Evolutionary conservation across 345 rosid genomes (phyloP).

Genomic region (Eucalyptus urophylla): DNA sequence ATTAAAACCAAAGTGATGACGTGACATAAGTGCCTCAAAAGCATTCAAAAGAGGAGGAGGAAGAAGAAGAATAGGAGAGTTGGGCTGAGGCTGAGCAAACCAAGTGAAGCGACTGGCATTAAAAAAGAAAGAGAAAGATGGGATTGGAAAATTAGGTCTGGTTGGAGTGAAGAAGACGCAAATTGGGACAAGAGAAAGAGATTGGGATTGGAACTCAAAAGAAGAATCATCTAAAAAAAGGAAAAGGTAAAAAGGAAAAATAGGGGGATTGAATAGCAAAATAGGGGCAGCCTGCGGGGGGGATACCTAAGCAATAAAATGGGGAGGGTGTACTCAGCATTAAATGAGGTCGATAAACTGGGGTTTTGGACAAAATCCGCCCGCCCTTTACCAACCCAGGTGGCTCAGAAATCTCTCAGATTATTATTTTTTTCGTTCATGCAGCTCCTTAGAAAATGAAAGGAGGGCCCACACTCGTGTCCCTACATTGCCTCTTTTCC

Average conservation of each 20-base stretch:
- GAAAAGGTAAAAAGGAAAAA: neutral
- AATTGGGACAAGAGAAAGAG: neutral
- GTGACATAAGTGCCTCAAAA: neutral
- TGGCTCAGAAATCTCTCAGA: neutral
- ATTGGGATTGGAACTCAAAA: neutral
- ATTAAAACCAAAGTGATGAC: neutral
- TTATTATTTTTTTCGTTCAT: neutral
- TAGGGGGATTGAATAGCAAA: neutral
- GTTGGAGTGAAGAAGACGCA: neutral
- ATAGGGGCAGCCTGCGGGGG: neutral
- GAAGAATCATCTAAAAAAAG: neutral
- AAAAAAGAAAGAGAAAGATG: neutral
- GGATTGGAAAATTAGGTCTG: neutral
- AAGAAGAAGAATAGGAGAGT: neutral
- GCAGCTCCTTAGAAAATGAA: neutral
- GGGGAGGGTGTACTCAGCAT: neutral
- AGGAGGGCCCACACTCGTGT: neutral
- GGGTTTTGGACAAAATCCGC: neutral
- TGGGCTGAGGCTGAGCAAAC: neutral
- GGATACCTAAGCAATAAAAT: neutral
- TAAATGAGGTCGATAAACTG: neutral
- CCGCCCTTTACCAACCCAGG: neutral
- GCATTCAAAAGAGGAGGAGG: neutral
- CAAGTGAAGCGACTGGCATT: neutral
- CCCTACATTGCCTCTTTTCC: neutral